phyloP scores from a whole-genome alignment of 2,329 filamentous ascomycete species.

The Parascedosporium putredinis region DNA sequence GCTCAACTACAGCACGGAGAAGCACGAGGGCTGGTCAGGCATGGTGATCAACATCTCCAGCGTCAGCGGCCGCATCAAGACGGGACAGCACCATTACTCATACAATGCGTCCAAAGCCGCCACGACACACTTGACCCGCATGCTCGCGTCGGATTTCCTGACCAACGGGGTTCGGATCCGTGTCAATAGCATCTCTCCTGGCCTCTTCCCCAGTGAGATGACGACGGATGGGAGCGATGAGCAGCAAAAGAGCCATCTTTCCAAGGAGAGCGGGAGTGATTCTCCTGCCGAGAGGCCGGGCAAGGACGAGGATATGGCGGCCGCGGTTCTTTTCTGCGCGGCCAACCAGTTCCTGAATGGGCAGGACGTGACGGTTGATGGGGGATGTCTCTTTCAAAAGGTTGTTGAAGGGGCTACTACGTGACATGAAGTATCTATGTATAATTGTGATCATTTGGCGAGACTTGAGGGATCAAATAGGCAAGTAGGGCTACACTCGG shows the following conservation, averaged over 20 bases:
- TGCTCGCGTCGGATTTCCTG: slow-evolving; percentile 52
- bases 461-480: too few relatives aligned
- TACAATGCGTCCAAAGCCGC: slow-evolving; percentile 58
- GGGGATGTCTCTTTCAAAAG: slow-evolving; percentile 27
- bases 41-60: slow-evolving; percentile 60
- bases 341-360: slow-evolving; percentile 34
- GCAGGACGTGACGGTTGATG: slow-evolving; percentile 32
- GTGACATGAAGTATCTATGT: too few relatives aligned
- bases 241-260: slow-evolving; percentile 47
- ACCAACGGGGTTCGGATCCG: slow-evolving; percentile 52
- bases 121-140: slow-evolving; percentile 52
- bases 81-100: slow-evolving; percentile 52
- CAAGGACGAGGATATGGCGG: slow-evolving; percentile 59
- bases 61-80: slow-evolving; percentile 54
- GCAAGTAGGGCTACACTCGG: too few relatives aligned
- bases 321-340: slow-evolving; percentile 47
- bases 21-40: slow-evolving; percentile 36
- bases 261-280: slow-evolving; percentile 41
- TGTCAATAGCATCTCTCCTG: slow-evolving; percentile 63
- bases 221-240: slow-evolving; percentile 39
- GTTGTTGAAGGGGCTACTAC: not conserved
- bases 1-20: slow-evolving; percentile 39
- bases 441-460: too few relatives aligned
- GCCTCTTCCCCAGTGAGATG: slow-evolving; percentile 64
- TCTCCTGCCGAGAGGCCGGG: slow-evolving; percentile 60